Base-by-base conservation (phyloP, 495 filamentous ascomycete genomes). In the Lineolata rhizophorae region DNA sequence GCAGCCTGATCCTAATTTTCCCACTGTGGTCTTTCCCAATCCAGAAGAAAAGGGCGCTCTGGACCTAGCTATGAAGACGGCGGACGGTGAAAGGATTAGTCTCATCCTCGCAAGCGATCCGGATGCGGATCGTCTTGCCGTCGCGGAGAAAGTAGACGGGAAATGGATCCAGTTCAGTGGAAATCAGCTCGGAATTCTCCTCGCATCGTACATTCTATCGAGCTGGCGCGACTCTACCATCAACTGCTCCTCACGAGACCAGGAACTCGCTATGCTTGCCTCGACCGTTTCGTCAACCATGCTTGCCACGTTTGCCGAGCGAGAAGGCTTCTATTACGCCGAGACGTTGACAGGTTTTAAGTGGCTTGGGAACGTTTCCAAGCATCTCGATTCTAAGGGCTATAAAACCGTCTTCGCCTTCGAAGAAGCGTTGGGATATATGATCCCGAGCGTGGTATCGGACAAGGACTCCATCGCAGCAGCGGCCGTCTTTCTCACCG, bases 271-370 rank as follows among this genome's bases (percentile, higher is more conserved):
- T 1, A 66, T 77, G 41, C 46, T 78, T 6, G 65, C 64, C 13
- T 69, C 68, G 2, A 64, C 74, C 1, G 74, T 80, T 0, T 76
- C 70, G 0, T 68, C 66, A 2, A 57, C 62, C 11, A 76, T 77
- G 73, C 58, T 80, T 3, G 46, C 54, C 8, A 54, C 58, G 15
- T 68, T 77, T 52, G 70, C 71, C 4, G 37, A 45, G 25, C 47
- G 55, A 15, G 62, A 63, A 42, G 64, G 64, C 3, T 65, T 75
- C 32, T 45, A 55, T 20, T 72, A 65, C 40, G 50, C 58, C 26
- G 72, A 78, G 41, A 74, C 73, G 3, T 54, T 80, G 11, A 80
- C 74, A 0, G 74, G 74, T 2, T 80, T 80, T 53, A 80, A 80
- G 47, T 80, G 74, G 74, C 62, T 80, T 24, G 55, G 54, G 9